A percentile compares a stretch with the other conserved stretches of the same genome.
Conservation (phyloP, 805 yeast genomes). For the Saccharomycopsis guyanensis region DNA sequence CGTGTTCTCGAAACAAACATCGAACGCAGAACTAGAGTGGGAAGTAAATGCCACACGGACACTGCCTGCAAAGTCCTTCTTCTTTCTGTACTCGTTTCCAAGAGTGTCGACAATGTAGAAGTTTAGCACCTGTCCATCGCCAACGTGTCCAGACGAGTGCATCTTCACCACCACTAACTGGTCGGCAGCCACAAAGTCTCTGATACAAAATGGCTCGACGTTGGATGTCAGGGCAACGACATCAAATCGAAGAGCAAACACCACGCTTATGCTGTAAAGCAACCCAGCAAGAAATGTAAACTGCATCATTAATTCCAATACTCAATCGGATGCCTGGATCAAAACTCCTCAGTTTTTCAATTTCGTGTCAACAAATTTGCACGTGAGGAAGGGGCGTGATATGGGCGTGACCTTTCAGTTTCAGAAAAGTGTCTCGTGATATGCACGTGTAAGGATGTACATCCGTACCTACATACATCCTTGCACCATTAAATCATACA, state of each 20-base stretch:
- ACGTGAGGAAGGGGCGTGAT: too few species aligned
- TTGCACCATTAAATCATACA: too few species aligned
- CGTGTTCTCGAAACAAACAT: conserved; percentile 80
- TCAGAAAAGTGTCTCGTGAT: too few species aligned
- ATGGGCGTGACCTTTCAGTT: too few species aligned
- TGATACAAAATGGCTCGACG: conserved; percentile 62
- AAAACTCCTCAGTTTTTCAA: not conserved
- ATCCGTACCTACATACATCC: too few species aligned
- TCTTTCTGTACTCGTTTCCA: conserved; percentile 80
- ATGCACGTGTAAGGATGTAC: too few species aligned
- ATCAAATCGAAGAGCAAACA: conserved; percentile 19
- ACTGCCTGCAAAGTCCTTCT: conserved; percentile 66
- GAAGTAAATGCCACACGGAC: conserved; percentile 79
- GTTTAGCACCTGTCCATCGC: conserved; percentile 82
- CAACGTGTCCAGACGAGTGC: conserved; percentile 61
- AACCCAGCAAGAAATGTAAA: not conserved
- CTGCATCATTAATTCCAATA: not conserved
- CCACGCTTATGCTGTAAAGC: not conserved
- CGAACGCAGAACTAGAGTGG: conserved; percentile 75
- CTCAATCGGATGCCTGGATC: not conserved
- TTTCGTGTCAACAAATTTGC: not conserved
- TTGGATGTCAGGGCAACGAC: conserved; percentile 12
- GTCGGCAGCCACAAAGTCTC: conserved; percentile 83
- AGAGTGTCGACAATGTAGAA: conserved; percentile 63
- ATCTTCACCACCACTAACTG: conserved; percentile 83